Evolutionary conservation across 257 asterid genomes (phyloP), one percentile per base, ranked within the genome.

Genomic region (Verbascum thapsus): DNA sequence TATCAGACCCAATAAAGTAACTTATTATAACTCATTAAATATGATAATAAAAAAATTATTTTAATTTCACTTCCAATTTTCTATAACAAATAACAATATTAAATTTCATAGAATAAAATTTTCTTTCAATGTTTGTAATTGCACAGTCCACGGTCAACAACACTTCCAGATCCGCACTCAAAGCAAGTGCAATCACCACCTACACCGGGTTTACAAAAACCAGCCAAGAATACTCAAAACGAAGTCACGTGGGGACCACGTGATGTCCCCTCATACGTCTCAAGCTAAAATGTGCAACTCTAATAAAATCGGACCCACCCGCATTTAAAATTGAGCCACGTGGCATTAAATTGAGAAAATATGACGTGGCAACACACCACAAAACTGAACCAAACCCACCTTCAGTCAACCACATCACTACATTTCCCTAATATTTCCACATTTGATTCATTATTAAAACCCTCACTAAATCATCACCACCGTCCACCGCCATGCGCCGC

Each of bases 291-390:
- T 20, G 80, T 73, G 69, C 74, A 71, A 42, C 74, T 62, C n/a
- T 62, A 59, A 5, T n/a, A 62, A 23, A 61, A 40, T 26, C 32
- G 70, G 42, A 26, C 62, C 54, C 63, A 51, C 76, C 63, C 30
- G 52, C 58, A 55, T 44, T 65, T 45, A 68, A 73, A 54, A 26
- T 10, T 49, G 48, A 58, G 32, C 54, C 71, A 61, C 76, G 63
- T 64, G 60, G 61, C 85, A 61, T 78, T 71, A 76, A 82, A 73
- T 78, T 82, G 77, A 75, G 78, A 10, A 73, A 70, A 41, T 56
- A 48, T 74, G 80, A 81, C 78, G 80, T 73, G 87, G 80, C 82
- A 66, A 53, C 37, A 60, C 47, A 61, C 41, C 62, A 35, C 76
- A 44, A 38, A 62, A 71, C 70, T 47, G 38, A 38, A 63, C 57